Conservation (phyloP, 208 protist species). For the Naegleria lovaniensis region DNA sequence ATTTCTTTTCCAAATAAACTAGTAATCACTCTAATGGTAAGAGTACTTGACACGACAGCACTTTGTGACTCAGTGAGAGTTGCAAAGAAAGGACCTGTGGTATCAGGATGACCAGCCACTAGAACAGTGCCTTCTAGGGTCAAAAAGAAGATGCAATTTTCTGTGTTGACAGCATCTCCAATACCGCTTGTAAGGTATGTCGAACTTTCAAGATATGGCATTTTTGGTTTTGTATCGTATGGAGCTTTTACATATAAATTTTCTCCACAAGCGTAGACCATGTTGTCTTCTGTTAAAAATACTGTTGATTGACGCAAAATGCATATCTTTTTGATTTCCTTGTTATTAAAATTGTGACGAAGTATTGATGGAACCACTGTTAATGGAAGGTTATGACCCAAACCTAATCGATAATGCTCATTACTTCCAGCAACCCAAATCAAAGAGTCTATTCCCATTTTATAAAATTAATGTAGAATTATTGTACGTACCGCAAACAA, state of each 20-base stretch:
- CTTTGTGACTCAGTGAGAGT: not conserved
- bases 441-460: not conserved
- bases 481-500: not conserved
- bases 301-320: not conserved
- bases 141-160: not conserved
- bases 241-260: not conserved
- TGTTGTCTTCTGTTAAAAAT: not conserved
- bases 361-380: not conserved
- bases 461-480: not conserved
- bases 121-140: not conserved
- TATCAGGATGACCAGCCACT: not conserved
- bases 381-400: not conserved
- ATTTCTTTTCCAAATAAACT: slow-evolving; percentile 3
- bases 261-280: not conserved
- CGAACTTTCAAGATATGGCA: not conserved
- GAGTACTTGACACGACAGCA: not conserved
- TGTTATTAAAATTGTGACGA: not conserved
- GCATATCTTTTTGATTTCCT: not conserved
- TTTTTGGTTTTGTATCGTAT: not conserved
- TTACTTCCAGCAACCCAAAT: not conserved
- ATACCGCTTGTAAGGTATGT: not conserved
- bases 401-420: not conserved
- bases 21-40: not conserved
- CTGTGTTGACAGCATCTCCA: not conserved
- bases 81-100: not conserved